Evolutionary conservation across 345 rosid genomes (phyloP).

Genomic region (Eucalyptus tenuipes): DNA sequence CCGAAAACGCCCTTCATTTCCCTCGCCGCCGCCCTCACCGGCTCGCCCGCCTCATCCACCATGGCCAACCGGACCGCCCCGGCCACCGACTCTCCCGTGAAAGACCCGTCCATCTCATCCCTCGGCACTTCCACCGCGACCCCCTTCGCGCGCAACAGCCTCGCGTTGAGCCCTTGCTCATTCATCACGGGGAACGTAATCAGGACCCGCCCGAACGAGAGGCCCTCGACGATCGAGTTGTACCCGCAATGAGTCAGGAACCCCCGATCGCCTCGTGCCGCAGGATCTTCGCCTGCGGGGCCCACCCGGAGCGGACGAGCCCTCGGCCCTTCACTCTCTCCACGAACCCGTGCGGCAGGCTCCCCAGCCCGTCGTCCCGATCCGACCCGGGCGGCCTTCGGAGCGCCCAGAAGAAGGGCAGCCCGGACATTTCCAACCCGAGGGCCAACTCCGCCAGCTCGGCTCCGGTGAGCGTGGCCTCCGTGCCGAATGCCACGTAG

Average conservation of each 20-base stretch:
- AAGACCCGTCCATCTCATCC: slow-evolving; percentile 11
- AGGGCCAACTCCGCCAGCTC: slow-evolving; percentile 17
- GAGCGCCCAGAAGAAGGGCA: slow-evolving; percentile 32
- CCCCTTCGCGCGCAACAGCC: slow-evolving; percentile 3
- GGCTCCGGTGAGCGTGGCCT: slow-evolving; percentile 10
- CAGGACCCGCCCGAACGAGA: slow-evolving; percentile 1
- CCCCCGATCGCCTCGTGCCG: slow-evolving; percentile 20
- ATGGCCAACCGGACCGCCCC: slow-evolving; percentile 10
- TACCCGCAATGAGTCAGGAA: slow-evolving; percentile 20
- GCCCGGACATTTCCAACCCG: slow-evolving; percentile 19
- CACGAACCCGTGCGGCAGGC: slow-evolving; percentile 17
- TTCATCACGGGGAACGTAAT: background rate
- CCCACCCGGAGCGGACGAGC: slow-evolving; percentile 18
- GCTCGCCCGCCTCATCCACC: slow-evolving; percentile 14
- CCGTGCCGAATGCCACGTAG: slow-evolving; percentile 23
- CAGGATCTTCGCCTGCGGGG: slow-evolving; percentile 19
- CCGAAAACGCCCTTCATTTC: slow-evolving; percentile 10
- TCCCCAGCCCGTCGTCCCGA: background rate
- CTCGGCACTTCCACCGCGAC: slow-evolving; percentile 7
- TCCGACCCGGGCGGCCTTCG: slow-evolving; percentile 2
- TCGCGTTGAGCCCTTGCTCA: slow-evolving; percentile 26
- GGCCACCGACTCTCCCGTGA: slow-evolving; percentile 9
- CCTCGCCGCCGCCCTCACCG: slow-evolving; percentile 13
- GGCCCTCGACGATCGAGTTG: slow-evolving; percentile 11
- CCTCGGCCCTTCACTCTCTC: slow-evolving; percentile 17